phyloP scores from a whole-genome alignment of 805 yeast genomes.

The Citeromyces matritensis region DNA sequence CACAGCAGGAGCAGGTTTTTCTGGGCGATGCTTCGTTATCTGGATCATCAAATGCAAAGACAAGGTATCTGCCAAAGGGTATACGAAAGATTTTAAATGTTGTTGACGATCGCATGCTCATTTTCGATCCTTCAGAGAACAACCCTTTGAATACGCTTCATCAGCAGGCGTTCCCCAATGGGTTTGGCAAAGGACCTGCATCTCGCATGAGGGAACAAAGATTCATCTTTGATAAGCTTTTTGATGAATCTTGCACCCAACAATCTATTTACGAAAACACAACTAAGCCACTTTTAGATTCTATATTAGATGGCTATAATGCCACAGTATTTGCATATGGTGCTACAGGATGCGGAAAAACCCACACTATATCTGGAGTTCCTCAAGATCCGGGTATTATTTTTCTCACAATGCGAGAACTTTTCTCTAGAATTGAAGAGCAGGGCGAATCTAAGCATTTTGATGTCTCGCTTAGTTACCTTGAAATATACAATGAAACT shows the following conservation, averaged over 20 bases:
- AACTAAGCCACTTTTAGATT: slow-evolving; percentile 56
- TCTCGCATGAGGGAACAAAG: slow-evolving; percentile 46
- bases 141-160: slow-evolving; percentile 45
- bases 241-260: slow-evolving; percentile 54
- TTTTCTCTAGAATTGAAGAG: slow-evolving; percentile 47
- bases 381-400: slow-evolving; percentile 66
- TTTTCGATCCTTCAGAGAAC: slow-evolving; percentile 72
- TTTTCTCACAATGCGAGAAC: slow-evolving; percentile 61
- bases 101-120: slow-evolving; percentile 73
- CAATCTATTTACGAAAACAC: slow-evolving; percentile 52
- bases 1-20: slow-evolving; percentile 14
- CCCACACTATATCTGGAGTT: slow-evolving; percentile 77
- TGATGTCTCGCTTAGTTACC: slow-evolving; percentile 53
- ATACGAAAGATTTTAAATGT: slow-evolving; percentile 61
- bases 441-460: slow-evolving; percentile 36
- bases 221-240: slow-evolving; percentile 70
- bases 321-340: slow-evolving; percentile 94
- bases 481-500: slow-evolving; percentile 87
- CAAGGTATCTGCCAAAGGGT: slow-evolving; percentile 23
- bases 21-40: slow-evolving; percentile 39
- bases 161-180: slow-evolving; percentile 9
- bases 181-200: slow-evolving; percentile 3
- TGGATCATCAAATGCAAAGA: background rate
- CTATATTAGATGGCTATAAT: slow-evolving; percentile 73
- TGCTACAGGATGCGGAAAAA: slow-evolving; percentile 97